Evolutionary conservation across 768 basidiomycete genomes (phyloP).

Genomic region (Lactarius trivialis): DNA sequence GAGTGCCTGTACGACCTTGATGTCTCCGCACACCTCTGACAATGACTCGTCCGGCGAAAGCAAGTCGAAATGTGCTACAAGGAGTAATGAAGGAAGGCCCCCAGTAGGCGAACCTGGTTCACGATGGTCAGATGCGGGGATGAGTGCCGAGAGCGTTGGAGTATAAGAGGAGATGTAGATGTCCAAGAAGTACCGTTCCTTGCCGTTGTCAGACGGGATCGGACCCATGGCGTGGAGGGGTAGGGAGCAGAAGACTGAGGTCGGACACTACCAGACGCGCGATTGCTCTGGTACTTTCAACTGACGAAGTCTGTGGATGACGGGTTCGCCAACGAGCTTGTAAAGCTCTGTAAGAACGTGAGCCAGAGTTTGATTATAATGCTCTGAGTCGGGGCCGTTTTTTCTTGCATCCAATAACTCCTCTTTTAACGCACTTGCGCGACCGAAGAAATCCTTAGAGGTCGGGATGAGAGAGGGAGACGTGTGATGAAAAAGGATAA

Average conservation of each 20-base stretch:
- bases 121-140: background rate
- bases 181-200: background rate
- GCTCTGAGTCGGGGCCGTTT: background rate
- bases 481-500: background rate
- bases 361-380: background rate
- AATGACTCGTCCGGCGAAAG: background rate
- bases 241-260: conserved; percentile 2
- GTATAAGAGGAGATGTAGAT: background rate
- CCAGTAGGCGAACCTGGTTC: background rate
- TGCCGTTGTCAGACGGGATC: background rate
- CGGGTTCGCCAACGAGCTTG: too few species aligned
- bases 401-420: background rate
- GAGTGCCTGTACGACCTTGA: background rate
- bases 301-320: too few species aligned
- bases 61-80: too few species aligned
- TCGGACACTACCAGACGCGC: too few species aligned
- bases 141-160: background rate
- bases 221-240: conserved; percentile 18
- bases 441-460: background rate
- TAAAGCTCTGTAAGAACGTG: too few species aligned
- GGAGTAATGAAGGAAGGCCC: too few species aligned
- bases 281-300: too few species aligned
- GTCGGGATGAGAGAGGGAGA: background rate
- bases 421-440: background rate
- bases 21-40: background rate